Conservation (phyloP, 2,329 filamentous ascomycete genomes). For the Xylaria sp. region DNA sequence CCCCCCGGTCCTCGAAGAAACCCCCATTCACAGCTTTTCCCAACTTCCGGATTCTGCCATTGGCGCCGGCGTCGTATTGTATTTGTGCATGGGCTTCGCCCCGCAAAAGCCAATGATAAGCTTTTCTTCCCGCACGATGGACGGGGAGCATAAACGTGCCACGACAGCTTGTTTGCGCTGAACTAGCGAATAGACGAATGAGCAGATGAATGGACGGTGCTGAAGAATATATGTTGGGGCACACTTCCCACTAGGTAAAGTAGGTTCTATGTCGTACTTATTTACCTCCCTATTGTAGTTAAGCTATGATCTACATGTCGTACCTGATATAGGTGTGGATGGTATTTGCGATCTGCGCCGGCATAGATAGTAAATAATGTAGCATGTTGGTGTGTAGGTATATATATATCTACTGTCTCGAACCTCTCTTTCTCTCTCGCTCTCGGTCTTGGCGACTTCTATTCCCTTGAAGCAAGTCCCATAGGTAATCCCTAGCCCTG, state of each 20-base stretch:
- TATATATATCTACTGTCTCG: slow-evolving; percentile 2
- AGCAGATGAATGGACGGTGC: neutral
- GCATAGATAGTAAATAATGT: neutral
- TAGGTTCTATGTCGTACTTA: neutral
- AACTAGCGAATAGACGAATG: neutral
- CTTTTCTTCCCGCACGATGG: slow-evolving; percentile 29
- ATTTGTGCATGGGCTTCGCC: slow-evolving; percentile 4
- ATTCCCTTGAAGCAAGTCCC: neutral
- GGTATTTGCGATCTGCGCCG: neutral
- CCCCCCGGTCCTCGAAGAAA: slow-evolving; percentile 14
- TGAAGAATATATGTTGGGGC: neutral
- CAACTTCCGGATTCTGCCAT: slow-evolving; percentile 36
- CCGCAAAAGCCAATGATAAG: slow-evolving; percentile 34
- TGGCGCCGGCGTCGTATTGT: slow-evolving; percentile 19
- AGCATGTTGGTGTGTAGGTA: neutral
- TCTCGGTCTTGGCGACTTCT: slow-evolving; percentile 22
- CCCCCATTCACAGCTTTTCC: neutral
- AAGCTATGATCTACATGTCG: slow-evolving; percentile 1
- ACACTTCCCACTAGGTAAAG: neutral
- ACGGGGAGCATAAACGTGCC: neutral
- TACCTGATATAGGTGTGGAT: neutral
- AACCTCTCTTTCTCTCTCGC: neutral
- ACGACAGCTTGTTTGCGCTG: neutral
- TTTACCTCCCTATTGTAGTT: slow-evolving; percentile 31
- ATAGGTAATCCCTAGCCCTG: neutral